Evolutionary conservation across 1,139 yeast genomes (phyloP).

Genomic region (Geotrichum candidum): DNA sequence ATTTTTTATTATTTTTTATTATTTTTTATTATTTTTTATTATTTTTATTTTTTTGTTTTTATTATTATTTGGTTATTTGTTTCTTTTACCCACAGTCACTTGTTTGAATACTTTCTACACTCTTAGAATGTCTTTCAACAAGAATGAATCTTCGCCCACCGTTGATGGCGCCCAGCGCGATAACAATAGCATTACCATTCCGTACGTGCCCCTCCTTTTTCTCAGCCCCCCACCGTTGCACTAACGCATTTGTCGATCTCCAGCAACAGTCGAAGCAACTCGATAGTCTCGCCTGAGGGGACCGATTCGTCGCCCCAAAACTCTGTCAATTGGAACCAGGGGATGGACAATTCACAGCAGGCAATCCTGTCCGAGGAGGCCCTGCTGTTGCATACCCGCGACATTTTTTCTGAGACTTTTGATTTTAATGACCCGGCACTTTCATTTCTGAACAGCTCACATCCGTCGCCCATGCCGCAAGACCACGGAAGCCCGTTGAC

Average conservation of each 20-base stretch:
- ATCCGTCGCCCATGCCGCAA: background rate
- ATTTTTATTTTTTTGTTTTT: background rate
- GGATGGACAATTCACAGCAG: conserved; percentile 17
- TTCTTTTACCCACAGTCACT: background rate
- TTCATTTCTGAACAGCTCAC: background rate
- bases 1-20: background rate
- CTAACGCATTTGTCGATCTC: background rate
- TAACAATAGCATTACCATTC: background rate
- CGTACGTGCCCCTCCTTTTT: background rate
- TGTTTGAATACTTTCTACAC: background rate
- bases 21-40: background rate
- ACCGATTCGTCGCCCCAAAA: conserved; percentile 6
- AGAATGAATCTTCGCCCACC: background rate
- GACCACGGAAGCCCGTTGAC: background rate
- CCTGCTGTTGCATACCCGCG: conserved; percentile 5
- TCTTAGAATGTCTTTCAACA: background rate
- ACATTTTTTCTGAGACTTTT: background rate
- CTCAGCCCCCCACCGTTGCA: background rate
- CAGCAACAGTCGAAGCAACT: background rate
- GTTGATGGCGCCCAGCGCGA: background rate
- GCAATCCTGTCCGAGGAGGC: conserved; percentile 18
- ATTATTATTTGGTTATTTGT: background rate
- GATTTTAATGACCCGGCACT: background rate
- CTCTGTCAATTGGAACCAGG: conserved; percentile 11
- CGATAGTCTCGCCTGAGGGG: background rate